These are phyloP conservation scores for Lunularia cruciata DNA, from an alignment of 225 moss, liverwort and hornwort genomes.

Conservation along the genomic window DNA sequence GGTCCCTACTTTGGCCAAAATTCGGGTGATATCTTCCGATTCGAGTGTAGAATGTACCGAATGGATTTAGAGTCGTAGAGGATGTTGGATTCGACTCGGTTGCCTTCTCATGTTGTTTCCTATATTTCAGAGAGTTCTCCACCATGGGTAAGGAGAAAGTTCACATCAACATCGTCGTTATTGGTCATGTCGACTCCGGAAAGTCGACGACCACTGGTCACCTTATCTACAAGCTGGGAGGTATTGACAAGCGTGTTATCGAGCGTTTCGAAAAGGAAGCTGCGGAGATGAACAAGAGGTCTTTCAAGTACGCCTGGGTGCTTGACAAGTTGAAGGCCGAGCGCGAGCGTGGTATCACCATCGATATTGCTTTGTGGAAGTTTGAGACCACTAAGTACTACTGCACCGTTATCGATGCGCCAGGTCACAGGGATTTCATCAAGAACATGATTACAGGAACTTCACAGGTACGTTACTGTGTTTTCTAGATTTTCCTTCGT, in stretches of 20 bases:
- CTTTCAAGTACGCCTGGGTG: conserved; percentile 60
- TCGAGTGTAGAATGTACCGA: too few species aligned
- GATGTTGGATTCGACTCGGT: too few species aligned
- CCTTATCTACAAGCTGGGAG: conserved; percentile 56
- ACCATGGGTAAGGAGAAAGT: conserved; percentile 50
- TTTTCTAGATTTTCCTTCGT: not conserved
- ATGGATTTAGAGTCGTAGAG: too few species aligned
- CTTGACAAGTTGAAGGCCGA: conserved; percentile 58
- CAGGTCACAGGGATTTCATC: conserved; percentile 58
- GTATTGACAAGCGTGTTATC: conserved; percentile 54
- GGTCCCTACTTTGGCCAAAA: too few species aligned
- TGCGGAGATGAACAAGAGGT: conserved; percentile 53
- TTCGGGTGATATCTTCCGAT: too few species aligned
- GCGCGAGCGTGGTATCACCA: conserved; percentile 56
- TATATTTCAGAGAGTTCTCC: not conserved
- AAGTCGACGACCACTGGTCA: conserved; percentile 59
- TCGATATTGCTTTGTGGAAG: conserved; percentile 56
- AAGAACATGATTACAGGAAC: conserved; percentile 59
- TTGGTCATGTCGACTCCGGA: conserved; percentile 58
- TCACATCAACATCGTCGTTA: conserved; percentile 55
- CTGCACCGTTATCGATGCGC: conserved; percentile 51
- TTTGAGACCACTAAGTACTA: conserved; percentile 51
- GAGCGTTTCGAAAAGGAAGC: conserved; percentile 59
- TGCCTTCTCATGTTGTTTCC: too few species aligned
- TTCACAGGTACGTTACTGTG: conserved; percentile 28